Conservation (phyloP, 495 filamentous ascomycete genomes). For the Aspergillus funiculosus region DNA sequence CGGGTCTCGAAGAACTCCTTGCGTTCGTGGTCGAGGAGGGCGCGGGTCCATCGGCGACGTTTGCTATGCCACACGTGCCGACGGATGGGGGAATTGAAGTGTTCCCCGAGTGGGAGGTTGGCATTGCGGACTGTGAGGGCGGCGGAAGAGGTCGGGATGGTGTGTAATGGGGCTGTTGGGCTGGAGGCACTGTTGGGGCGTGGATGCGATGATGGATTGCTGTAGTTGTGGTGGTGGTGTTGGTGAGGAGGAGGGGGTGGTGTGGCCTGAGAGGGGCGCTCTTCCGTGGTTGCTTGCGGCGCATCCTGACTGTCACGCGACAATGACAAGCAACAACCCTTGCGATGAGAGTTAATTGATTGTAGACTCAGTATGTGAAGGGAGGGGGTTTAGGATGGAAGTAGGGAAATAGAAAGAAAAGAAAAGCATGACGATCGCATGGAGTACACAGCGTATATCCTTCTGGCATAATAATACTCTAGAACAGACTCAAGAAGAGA, state of each 20-base stretch:
- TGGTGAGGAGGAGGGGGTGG: conserved; percentile 3
- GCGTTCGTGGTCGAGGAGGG: conserved; percentile 44
- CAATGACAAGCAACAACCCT: conserved; percentile 40
- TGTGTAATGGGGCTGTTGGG: neutral
- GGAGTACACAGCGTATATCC: too few species aligned
- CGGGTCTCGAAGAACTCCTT: conserved; percentile 78
- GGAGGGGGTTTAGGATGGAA: neutral
- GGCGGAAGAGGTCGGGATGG: conserved; percentile 3
- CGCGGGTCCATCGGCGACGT: conserved; percentile 47
- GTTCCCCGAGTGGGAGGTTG: conserved; percentile 32
- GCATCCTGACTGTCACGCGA: conserved; percentile 30
- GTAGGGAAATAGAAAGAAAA: neutral
- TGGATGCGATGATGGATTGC: neutral
- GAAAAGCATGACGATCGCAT: neutral
- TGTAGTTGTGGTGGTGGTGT: conserved; percentile 8
- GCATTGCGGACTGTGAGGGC: conserved; percentile 15
- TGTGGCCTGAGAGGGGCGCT: conserved; percentile 3
- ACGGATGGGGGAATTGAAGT: conserved; percentile 48
- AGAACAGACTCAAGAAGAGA: neutral
- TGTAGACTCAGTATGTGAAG: neutral
- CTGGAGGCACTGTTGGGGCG: too few species aligned
- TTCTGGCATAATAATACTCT: too few species aligned
- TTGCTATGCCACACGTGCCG: conserved; percentile 48
- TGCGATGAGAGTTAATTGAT: conserved; percentile 5
- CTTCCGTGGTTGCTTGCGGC: conserved; percentile 16